Percentiles rank a stretch among this genome's conserved stretches.
Conservation (phyloP, 2,329 filamentous ascomycete genomes). For the Colletotrichum sojae region DNA sequence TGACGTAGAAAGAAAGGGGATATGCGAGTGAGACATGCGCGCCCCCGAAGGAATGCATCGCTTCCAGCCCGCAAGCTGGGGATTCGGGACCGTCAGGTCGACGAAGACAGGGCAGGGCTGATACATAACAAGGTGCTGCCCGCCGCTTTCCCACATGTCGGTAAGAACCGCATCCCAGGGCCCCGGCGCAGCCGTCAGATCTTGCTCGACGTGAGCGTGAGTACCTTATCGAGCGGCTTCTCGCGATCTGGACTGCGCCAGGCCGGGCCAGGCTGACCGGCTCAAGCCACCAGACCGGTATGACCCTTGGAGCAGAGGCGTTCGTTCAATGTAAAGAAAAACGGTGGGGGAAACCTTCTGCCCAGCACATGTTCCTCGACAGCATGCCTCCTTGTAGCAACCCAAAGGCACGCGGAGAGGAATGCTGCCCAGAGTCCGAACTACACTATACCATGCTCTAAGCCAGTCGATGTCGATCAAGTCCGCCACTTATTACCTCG, state of each 20-base stretch:
- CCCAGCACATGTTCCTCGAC: conserved; percentile 4
- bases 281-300: conserved; percentile 4
- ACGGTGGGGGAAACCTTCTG: background rate
- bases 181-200: conserved; percentile 31
- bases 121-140: conserved; percentile 9
- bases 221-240: conserved; percentile 6
- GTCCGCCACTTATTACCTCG: background rate
- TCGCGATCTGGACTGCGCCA: conserved; percentile 19
- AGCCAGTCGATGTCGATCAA: conserved; percentile 19
- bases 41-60: conserved; percentile 9
- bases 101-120: conserved; percentile 29
- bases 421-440: background rate
- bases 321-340: conserved; percentile 23
- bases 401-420: conserved; percentile 2
- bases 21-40: conserved; percentile 27
- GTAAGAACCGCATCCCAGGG: conserved; percentile 23
- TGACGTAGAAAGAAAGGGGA: no score
- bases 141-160: conserved; percentile 6
- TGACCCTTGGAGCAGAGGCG: conserved; percentile 6
- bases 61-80: conserved; percentile 14
- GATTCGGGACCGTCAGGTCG: background rate
- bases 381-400: conserved; percentile 1
- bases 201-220: conserved; percentile 22
- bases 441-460: no score
- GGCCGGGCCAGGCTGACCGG: background rate